phyloP scores from a whole-genome alignment of 306 rosid species.

The Clitoria ternatea region DNA sequence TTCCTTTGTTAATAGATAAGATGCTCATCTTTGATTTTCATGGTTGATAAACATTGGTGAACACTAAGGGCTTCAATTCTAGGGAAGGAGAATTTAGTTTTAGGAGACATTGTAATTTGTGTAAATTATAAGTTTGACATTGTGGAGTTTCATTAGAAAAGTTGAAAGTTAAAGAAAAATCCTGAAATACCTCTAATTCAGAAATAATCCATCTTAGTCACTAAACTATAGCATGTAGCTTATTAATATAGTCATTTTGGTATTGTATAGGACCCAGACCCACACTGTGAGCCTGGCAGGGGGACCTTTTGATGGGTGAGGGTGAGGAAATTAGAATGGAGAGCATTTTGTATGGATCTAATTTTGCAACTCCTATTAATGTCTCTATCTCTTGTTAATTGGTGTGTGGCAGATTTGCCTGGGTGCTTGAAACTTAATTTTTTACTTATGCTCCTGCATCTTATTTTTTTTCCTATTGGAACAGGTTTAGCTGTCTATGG shows the following conservation, averaged over 20 bases:
- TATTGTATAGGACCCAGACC: neutral
- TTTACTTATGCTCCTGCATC: neutral
- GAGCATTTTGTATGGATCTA: neutral
- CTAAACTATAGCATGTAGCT: neutral
- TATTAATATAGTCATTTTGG: neutral
- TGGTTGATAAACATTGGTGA: neutral
- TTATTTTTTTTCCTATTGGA: neutral
- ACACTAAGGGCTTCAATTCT: neutral
- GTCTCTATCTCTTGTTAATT: neutral
- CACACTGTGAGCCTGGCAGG: neutral
- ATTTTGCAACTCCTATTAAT: neutral
- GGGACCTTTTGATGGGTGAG: neutral
- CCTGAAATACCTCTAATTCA: neutral
- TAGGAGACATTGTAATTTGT: neutral
- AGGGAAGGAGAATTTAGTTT: neutral
- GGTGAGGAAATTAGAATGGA: neutral
- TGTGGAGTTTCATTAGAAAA: neutral
- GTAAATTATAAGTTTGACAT: neutral
- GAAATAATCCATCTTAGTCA: neutral
- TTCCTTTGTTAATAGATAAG: neutral
- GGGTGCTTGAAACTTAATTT: neutral
- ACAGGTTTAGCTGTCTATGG: neutral
- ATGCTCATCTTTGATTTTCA: constrained; percentile 1
- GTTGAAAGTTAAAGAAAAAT: neutral
- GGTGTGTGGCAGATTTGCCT: neutral